These are phyloP conservation scores for Dioszegia aurantiaca DNA, from an alignment of 768 basidiomycete genomes.

Conservation along the genomic window DNA sequence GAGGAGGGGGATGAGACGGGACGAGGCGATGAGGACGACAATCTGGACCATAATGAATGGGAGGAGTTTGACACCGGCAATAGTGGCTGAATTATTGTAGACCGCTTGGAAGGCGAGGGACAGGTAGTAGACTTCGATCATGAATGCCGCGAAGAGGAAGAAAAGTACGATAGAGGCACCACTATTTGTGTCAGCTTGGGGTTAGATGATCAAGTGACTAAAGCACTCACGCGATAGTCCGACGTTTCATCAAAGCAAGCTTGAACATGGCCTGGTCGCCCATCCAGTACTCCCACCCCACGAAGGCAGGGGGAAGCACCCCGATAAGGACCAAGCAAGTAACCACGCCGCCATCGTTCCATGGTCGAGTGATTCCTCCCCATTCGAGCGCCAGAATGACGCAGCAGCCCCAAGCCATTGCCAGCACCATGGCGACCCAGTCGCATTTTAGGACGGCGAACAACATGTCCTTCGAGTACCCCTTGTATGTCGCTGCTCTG, in stretches of 20 bases:
- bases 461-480: slow-evolving; percentile 46
- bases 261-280: slow-evolving; percentile 55
- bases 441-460: slow-evolving; percentile 40
- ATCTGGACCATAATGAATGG: slow-evolving; percentile 51
- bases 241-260: slow-evolving; percentile 48
- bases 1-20: slow-evolving; percentile 40
- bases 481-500: slow-evolving; percentile 38
- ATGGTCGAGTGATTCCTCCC: slow-evolving; percentile 54
- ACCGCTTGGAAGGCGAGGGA: slow-evolving; percentile 48
- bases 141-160: slow-evolving; percentile 47
- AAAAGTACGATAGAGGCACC: slow-evolving; percentile 45
- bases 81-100: slow-evolving; percentile 47
- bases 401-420: slow-evolving; percentile 42
- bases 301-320: slow-evolving; percentile 47
- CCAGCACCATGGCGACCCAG: slow-evolving; percentile 38
- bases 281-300: slow-evolving; percentile 52
- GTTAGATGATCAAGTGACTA: neutral
- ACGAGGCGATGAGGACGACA: slow-evolving; percentile 44
- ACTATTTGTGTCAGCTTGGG: slow-evolving; percentile 10
- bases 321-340: slow-evolving; percentile 43
- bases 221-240: slow-evolving; percentile 47
- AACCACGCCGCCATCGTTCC: slow-evolving; percentile 56
- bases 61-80: slow-evolving; percentile 50
- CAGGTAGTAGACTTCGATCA: slow-evolving; percentile 50
- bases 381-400: slow-evolving; percentile 49